These are phyloP conservation scores for Encephalitozoon hellem DNA, from an alignment of 371 early-diverging fungal species.

Conservation along the genomic window DNA sequence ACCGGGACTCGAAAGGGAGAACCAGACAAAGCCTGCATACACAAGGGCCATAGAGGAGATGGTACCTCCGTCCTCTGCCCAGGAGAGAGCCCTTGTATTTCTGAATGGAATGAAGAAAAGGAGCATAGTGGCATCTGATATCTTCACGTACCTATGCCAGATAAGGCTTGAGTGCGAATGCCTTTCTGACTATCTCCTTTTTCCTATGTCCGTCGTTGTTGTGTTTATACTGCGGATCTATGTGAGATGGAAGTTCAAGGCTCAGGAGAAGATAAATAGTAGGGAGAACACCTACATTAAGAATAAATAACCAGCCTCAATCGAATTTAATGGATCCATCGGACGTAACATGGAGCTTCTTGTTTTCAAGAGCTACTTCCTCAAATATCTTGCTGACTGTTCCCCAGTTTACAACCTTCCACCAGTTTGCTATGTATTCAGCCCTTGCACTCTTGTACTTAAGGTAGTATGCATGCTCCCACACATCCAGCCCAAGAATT, in stretches of 20 bases:
- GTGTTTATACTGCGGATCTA: constrained; percentile 4
- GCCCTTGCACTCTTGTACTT: constrained; percentile 89
- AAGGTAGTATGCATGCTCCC: constrained; percentile 95
- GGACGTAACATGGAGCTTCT: constrained; percentile 63
- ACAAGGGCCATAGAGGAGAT: constrained; percentile 70
- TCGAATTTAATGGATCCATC: constrained; percentile 37
- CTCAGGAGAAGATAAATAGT: background rate
- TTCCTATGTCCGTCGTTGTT: constrained; percentile 31
- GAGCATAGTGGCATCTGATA: constrained; percentile 15
- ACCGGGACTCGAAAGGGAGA: constrained; percentile 70
- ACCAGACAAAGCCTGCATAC: constrained; percentile 69
- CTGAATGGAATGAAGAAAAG: constrained; percentile 24
- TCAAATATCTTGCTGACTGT: constrained; percentile 61
- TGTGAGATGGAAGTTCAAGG: constrained; percentile 21
- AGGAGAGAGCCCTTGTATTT: constrained; percentile 21
- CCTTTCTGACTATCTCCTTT: constrained; percentile 35
- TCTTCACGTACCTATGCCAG: constrained; percentile 33
- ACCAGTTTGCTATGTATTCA: constrained; percentile 81
- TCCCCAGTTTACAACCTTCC: constrained; percentile 94
- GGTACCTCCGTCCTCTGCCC: background rate
- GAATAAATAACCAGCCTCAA: background rate
- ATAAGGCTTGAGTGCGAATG: constrained; percentile 29
- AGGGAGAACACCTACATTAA: background rate
- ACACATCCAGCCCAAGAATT: constrained; percentile 83
- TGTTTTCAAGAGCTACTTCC: constrained; percentile 13